Conservation (phyloP, 2,329 filamentous ascomycete species). For the Ascochyta lentis region DNA sequence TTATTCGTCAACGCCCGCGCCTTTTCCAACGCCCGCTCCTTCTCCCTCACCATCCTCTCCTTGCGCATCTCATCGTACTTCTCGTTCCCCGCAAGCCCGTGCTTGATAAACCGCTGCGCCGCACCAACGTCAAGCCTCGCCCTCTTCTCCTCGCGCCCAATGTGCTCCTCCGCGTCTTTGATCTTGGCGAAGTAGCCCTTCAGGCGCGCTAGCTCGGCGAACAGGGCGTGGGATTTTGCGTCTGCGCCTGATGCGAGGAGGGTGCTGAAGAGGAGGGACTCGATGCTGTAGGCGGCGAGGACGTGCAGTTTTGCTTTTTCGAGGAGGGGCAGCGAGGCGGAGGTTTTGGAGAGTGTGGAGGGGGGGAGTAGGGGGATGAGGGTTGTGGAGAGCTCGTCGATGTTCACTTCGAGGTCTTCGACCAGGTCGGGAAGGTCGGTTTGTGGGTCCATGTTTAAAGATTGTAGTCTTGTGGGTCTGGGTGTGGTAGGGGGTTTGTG, state of each 20-base stretch:
- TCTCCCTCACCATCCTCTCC: slow-evolving; percentile 47
- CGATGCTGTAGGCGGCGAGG: slow-evolving; percentile 85
- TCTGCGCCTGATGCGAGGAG: slow-evolving; percentile 79
- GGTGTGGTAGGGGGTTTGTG: background rate
- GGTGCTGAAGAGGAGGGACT: slow-evolving; percentile 85
- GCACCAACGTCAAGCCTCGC: slow-evolving; percentile 75
- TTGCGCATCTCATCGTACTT: slow-evolving; percentile 51
- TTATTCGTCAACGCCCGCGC: slow-evolving; percentile 29
- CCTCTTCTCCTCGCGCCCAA: slow-evolving; percentile 58
- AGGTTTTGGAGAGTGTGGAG: slow-evolving; percentile 68
- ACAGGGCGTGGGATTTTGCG: slow-evolving; percentile 84
- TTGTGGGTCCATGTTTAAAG: slow-evolving; percentile 57
- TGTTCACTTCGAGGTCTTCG: slow-evolving; percentile 75
- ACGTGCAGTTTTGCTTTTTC: slow-evolving; percentile 95
- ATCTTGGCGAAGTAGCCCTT: slow-evolving; percentile 95
- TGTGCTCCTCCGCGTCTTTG: slow-evolving; percentile 68
- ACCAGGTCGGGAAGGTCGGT: slow-evolving; percentile 70
- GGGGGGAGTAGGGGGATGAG: slow-evolving; percentile 75
- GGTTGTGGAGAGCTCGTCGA: slow-evolving; percentile 78
- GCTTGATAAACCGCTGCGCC: slow-evolving; percentile 80
- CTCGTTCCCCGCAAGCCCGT: slow-evolving; percentile 69
- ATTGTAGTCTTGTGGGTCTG: too few relatives aligned
- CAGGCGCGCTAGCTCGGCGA: slow-evolving; percentile 82
- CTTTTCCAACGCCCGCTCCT: slow-evolving; percentile 32
- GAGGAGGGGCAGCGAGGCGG: slow-evolving; percentile 84